Evolutionary conservation across 768 basidiomycete genomes (phyloP), one percentile per base, ranked within the genome.

Genomic region (Kwoniella botswanensis): DNA sequence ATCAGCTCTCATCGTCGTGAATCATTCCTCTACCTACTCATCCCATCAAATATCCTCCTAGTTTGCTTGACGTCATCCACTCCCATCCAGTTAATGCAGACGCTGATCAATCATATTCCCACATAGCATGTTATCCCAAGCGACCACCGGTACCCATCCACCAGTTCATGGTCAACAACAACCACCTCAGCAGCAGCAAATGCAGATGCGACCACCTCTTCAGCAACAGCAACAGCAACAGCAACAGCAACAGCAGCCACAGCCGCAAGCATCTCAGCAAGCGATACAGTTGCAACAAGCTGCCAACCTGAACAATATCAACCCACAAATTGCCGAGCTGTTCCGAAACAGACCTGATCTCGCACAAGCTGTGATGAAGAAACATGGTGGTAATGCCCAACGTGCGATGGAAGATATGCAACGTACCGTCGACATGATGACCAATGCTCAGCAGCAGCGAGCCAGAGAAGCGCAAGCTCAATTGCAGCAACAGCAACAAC

Each of bases 41-140:
- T 7, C 7, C 35, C 35, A 35, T 35, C 6, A 35, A 35, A 7
- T 9, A 35, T 35, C 35, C 35, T 35, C 35, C 35, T 35, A 35
- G 6, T 35, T 35, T 35, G 12, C 18, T 54, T 24, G n/a, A 15
- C 22, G 17, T 29, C 57, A 41, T 15, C n/a, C 57, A 29, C 15
- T 35, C 6, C 35, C 6, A 7, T 35, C 6, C 1, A 35, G 35
- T 35, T 1, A 7, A 35, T 5, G 6, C 35, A 35, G 35, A 35
- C 29, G 24, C n/a, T 55, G 21, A 55, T 55, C 54, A 17, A 42
- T 61, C 22, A n/a, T n/a, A 35, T 61, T n/a, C 26, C 21, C 18
- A 26, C 11, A 1, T 58, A 77, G 76, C 50, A 77, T 74, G 71
- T 63, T 77, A 11, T 59, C 69, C 10, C 76, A 77, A 63, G 59